A percentile compares a stretch with the other conserved stretches of the same genome.
These are phyloP conservation scores for Oryza glumipatula DNA, from an alignment of 176 grass and related monocot genomes.

Conservation along the genomic window DNA sequence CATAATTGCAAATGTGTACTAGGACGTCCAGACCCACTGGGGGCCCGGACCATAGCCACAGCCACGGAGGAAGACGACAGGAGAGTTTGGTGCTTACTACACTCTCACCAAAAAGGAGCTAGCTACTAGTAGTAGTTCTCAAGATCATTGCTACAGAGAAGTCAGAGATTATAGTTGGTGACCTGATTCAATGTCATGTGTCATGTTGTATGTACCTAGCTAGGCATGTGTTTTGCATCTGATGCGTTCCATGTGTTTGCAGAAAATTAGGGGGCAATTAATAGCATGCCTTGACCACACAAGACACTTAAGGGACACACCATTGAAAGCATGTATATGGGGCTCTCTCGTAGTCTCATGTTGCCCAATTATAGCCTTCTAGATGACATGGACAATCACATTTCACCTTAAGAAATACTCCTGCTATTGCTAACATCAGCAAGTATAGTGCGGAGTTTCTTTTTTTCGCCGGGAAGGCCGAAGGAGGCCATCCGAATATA, in stretches of 20 bases:
- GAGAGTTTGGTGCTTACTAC: constrained; percentile 41
- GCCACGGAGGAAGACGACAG: constrained; percentile 34
- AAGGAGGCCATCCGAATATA: too few relatives aligned
- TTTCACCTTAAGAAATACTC: background rate
- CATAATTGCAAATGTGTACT: constrained; percentile 44
- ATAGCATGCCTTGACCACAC: background rate
- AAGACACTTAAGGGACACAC: background rate
- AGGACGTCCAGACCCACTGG: background rate
- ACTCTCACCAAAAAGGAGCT: constrained; percentile 5
- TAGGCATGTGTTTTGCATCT: constrained; percentile 20
- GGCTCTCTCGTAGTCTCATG: background rate
- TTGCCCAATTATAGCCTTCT: background rate
- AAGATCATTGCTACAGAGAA: constrained; percentile 42
- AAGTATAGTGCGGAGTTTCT: background rate
- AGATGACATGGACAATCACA: background rate
- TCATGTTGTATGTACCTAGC: background rate
- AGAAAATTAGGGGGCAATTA: background rate
- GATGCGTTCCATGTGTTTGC: background rate
- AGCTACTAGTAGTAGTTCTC: background rate
- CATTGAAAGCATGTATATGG: background rate
- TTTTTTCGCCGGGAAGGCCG: too few relatives aligned
- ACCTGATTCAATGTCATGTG: constrained; percentile 34
- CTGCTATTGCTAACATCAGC: too few relatives aligned
- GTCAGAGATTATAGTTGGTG: constrained; percentile 37
- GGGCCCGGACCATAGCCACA: background rate